Evolutionary conservation across 805 yeast genomes (phyloP), one percentile per base, ranked within the genome.

Genomic region (Metschnikowia proteae): DNA sequence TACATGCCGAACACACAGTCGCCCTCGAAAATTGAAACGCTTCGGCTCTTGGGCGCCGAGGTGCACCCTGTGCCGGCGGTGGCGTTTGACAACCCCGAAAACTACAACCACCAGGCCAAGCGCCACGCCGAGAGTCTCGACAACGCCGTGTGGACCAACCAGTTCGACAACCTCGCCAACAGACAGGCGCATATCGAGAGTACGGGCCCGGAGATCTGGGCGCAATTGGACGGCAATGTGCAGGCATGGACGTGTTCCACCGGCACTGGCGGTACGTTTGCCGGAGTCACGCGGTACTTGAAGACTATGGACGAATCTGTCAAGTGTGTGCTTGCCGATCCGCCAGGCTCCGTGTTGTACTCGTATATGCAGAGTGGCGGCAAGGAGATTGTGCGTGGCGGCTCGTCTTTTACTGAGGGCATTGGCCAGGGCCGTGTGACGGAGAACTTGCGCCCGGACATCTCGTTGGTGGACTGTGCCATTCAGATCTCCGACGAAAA

Each of bases 341-440:
- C 97, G 23, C 97, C 97, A 10, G 97, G 97, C 49, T 84, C 94
- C 3, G 87, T 86, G 43, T 75, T 91, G 40, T 88, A 87, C 70
- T 80, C 89, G 7, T 89, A 84, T 62, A 81, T 91, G 51, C 82
- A 80, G 52, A 74, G 86, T 4, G 81, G 82, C 13, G 92, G 92
- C 30, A 72, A 83, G 62, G 75, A 78, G 8, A 68, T 84, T 48
- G 88, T 81, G 38, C 79, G 90, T 60, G 75, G 79, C 1, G 97
- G 97, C 29, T 81, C 88, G 3, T 86, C 96, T 0, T 89, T 91
- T 66, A 91, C 97, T 28, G 97, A 91, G 70, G 97, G 97, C 30
- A 89, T 91, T 69, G 97, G 97, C 28, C 97, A 91, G 69, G 96
- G 96, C 41, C 79, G 97, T 59, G 85, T 91, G 59, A 91, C 97